Evolutionary conservation across 495 filamentous ascomycete genomes (phyloP).

Genomic region (Hypoxylon trugodes): DNA sequence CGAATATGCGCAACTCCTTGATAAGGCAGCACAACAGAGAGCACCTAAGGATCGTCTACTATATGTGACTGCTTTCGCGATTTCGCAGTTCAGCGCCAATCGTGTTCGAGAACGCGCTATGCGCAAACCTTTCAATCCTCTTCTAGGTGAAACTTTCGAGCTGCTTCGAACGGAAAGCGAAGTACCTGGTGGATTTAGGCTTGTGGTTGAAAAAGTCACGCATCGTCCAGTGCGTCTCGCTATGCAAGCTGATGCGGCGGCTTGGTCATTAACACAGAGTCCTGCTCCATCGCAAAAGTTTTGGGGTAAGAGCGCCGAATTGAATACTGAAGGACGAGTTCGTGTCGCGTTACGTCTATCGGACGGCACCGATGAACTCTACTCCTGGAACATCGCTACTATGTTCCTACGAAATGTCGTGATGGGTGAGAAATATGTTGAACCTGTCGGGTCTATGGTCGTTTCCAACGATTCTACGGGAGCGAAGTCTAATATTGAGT

Average conservation of each 20-base stretch:
- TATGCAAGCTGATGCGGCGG: conserved; percentile 84
- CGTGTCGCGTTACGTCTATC: conserved; percentile 68
- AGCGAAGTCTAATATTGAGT: conserved; percentile 79
- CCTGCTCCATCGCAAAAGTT: conserved; percentile 94
- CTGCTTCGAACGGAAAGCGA: conserved; percentile 83
- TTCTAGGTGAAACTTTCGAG: conserved; percentile 96
- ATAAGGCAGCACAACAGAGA: conserved; percentile 69
- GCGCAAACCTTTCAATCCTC: conserved; percentile 97
- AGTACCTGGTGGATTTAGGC: conserved; percentile 76
- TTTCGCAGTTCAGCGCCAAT: conserved; percentile 80
- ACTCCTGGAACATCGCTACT: conserved; percentile 84
- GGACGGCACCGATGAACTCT: conserved; percentile 77
- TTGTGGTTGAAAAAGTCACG: conserved; percentile 90
- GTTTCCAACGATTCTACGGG: conserved; percentile 83
- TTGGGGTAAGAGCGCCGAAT: conserved; percentile 95
- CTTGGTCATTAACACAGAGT: conserved; percentile 86
- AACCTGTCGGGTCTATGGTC: conserved; percentile 88
- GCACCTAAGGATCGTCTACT: conserved; percentile 75
- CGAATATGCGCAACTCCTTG: conserved; percentile 87
- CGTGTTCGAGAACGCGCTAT: conserved; percentile 89
- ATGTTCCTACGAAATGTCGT: conserved; percentile 95
- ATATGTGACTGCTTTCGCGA: conserved; percentile 87
- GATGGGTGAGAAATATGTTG: conserved; percentile 97
- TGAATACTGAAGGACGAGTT: conserved; percentile 88
- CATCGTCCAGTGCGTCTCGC: conserved; percentile 93